Evolutionary conservation across 164 flowering plant genomes (phyloP).

Genomic region (Macadamia tetraphylla): DNA sequence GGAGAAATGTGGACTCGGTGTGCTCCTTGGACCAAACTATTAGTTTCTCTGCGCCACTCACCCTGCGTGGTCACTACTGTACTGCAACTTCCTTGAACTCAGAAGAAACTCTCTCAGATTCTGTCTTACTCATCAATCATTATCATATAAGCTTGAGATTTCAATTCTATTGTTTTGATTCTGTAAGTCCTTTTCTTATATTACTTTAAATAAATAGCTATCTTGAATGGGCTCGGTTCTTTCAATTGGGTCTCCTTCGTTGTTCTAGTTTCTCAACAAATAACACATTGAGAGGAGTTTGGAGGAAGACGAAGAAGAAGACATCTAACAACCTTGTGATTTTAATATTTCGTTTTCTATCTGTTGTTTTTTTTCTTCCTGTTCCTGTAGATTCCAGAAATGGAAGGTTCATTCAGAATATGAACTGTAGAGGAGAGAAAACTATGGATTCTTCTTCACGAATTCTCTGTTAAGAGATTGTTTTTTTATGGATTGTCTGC

Average conservation of each 20-base stretch:
- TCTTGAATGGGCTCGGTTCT: too few relatives aligned
- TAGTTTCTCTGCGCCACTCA: slow-evolving; percentile 3
- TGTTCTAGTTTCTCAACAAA: too few relatives aligned
- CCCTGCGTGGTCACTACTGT: not conserved
- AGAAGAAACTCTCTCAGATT: not conserved
- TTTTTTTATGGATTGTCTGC: slow-evolving; percentile 1
- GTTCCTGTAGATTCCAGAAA: not conserved
- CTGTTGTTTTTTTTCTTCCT: not conserved
- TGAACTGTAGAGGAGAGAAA: not conserved
- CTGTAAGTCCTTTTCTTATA: not conserved
- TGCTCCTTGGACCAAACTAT: not conserved
- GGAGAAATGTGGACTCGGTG: too few relatives aligned
- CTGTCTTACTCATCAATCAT: too few relatives aligned
- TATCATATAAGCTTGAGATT: too few relatives aligned
- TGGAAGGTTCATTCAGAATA: not conserved
- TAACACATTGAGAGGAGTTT: too few relatives aligned
- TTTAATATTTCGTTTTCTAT: not conserved
- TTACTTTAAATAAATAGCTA: too few relatives aligned
- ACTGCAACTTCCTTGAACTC: not conserved
- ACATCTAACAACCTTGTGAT: too few relatives aligned
- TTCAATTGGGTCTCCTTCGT: too few relatives aligned
- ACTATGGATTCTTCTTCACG: not conserved
- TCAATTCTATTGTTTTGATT: not conserved
- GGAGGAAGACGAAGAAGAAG: too few relatives aligned
- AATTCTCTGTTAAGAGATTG: not conserved